Percentiles rank a stretch among this genome's conserved stretches.
phyloP scores from a whole-genome alignment of 305 asterid species.

The Andrographis paniculata region DNA sequence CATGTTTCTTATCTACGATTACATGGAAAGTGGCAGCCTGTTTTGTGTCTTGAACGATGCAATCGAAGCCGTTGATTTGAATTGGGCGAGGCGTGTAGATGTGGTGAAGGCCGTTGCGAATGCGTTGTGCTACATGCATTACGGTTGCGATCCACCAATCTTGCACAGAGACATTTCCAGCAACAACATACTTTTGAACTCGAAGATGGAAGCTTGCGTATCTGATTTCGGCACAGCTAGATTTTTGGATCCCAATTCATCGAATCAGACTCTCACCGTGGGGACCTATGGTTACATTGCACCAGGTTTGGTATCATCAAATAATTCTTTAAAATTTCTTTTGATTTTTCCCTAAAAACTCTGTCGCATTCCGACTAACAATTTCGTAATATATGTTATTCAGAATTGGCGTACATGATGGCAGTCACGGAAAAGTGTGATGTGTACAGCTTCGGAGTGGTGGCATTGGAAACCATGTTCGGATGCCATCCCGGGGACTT shows the following conservation, averaged over 20 bases:
- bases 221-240: neutral
- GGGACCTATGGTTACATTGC: neutral
- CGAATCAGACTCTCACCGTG: neutral
- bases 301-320: neutral
- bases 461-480: neutral
- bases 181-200: neutral
- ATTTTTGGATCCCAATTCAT: neutral
- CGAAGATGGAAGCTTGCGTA: neutral
- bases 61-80: neutral
- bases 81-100: neutral
- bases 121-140: neutral
- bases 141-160: neutral
- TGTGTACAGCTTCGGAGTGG: neutral
- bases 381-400: neutral
- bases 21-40: slow-evolving; percentile 20
- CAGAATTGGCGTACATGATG: neutral
- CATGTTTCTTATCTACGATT: slow-evolving; percentile 16
- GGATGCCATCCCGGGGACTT: neutral
- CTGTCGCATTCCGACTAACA: too few species aligned
- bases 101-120: neutral
- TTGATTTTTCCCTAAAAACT: too few species aligned
- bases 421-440: neutral
- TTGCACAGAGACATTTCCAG: slow-evolving; percentile 1
- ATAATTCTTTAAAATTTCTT: neutral
- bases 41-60: neutral